Evolutionary conservation across 768 basidiomycete genomes (phyloP).

Genomic region (Russula griseocarnosa): DNA sequence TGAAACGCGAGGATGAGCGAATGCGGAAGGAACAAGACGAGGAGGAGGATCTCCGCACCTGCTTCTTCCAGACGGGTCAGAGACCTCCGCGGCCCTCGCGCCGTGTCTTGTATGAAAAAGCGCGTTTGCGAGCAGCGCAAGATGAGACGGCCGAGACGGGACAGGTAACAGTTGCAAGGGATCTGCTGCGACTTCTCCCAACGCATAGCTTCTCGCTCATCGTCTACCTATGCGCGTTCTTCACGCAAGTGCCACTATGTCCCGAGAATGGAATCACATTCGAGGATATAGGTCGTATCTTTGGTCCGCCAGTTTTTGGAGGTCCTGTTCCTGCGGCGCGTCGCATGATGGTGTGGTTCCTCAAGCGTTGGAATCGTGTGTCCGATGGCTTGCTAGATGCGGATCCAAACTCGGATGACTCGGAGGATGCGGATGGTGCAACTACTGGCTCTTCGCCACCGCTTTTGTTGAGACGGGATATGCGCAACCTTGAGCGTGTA

Average conservation of each 20-base stretch:
- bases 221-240: slow-evolving; percentile 46
- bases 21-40: slow-evolving; percentile 34
- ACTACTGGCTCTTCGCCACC: not conserved
- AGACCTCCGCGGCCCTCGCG: slow-evolving; percentile 23
- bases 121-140: not conserved
- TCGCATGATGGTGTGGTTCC: slow-evolving; percentile 27
- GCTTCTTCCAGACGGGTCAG: slow-evolving; percentile 32
- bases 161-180: slow-evolving; percentile 41
- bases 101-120: slow-evolving; percentile 16
- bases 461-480: not conserved
- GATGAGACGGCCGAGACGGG: slow-evolving; percentile 30
- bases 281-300: slow-evolving; percentile 46
- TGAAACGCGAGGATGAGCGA: slow-evolving; percentile 36
- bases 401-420: not conserved
- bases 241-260: slow-evolving; percentile 49
- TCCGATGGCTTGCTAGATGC: slow-evolving; percentile 28
- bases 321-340: slow-evolving; percentile 29
- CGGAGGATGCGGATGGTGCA: not conserved
- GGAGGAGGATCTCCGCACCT: slow-evolving; percentile 34
- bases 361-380: slow-evolving; percentile 25
- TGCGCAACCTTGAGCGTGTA: slow-evolving; percentile 6
- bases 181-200: slow-evolving; percentile 50
- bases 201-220: slow-evolving; percentile 41
- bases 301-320: slow-evolving; percentile 42
- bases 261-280: slow-evolving; percentile 48